Base-by-base conservation (phyloP, 192 early-diverging fungal species). In the Backusella circina region DNA sequence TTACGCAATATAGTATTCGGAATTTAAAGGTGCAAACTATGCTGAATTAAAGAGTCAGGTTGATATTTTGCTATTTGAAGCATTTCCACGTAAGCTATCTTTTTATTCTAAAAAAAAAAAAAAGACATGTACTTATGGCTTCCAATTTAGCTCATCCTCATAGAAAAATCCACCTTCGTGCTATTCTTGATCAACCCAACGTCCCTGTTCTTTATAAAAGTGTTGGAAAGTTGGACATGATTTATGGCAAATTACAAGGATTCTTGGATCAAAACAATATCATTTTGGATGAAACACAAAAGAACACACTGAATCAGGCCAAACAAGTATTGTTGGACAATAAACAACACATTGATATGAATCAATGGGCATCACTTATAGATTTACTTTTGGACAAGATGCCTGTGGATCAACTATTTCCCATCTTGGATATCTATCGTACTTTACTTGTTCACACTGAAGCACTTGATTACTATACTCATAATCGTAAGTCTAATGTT, bases 1-100 rank as follows among this genome's bases (percentile, higher is more conserved):
- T 1, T 4, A 4, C 10, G 9, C 9, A 31, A 16, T 70, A 37
- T 50, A 82, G 78, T 83, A 82, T 23, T 77, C 82, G 23, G 86
- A 89, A 61, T 88, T 92, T 72, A 84, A 79, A 15, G 91, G 92
- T 37, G 92, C 92, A 15, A 78, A 94, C 69, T 74, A 79, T 35
- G 78, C 80, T 10, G 90, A 92, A 67, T 82, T 94, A 21, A 83
- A 86, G 67, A 85, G 82, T 36, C 81, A 76, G 7, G 82, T 94
- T 5, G 87, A 92, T n/a, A 51, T 90, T 21, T 71, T 94, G 4
- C 73, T 90, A 4, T 91, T 85, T 70, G 84, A 87, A 32, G 87
- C 89, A 4, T 90, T 88, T 77, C 93, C 93, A 67, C 88, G 86
- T 85, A 86, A 69, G 77, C 81, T 30, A 23, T 3, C 16, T 38